Evolutionary conservation across 768 basidiomycete genomes (phyloP), one percentile per base, ranked within the genome.

Genomic region (Dacryopinax spathularia): DNA sequence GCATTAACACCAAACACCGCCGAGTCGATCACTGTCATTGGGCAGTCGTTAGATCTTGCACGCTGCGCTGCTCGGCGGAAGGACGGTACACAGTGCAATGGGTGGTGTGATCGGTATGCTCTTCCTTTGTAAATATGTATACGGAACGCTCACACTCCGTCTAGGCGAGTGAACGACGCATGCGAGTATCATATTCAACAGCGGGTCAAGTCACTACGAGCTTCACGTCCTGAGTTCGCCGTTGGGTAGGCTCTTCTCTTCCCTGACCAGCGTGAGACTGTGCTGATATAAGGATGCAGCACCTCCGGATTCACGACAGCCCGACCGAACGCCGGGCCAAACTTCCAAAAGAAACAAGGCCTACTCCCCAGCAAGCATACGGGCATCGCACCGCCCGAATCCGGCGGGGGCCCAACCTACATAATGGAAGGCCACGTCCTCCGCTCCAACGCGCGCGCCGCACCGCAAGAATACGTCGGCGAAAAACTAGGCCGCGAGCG

Each of bases 151-250:
- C 22, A 13, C 27, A 18, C 48, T 12, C 4, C 12, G 0, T 20
- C 18, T 75, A 91, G 86, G 67, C 85, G 92, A 31, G 80, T 88
- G 13, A 66, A 69, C 81, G 86, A 89, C 20, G 85, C 89, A 2
- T 99, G 96, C 73, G 94, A 97, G 41, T 99, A 83, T 74, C 96
- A 99, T 75, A 73, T 97, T 37, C 86, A 91, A 65, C 79, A 80
- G 25, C 89, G 93, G 0, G 83, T 98, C 2, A 80, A 90, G 73
- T 77, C 84, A 22, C 78, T 81, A 16, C 79, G 92, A 9, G 86
- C 88, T 0, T 82, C 81, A 0, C 81, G 95, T 56, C 81, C 95
- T 0, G 96, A 99, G 74, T 96, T 97, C 69, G 81, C 89, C 18
- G 76, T 77, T 6, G 88, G 89, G 92, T 94, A 65, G 20, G 84